phyloP scores from a whole-genome alignment of 768 basidiomycete genomes.

The Thelephora aurantiotincta region DNA sequence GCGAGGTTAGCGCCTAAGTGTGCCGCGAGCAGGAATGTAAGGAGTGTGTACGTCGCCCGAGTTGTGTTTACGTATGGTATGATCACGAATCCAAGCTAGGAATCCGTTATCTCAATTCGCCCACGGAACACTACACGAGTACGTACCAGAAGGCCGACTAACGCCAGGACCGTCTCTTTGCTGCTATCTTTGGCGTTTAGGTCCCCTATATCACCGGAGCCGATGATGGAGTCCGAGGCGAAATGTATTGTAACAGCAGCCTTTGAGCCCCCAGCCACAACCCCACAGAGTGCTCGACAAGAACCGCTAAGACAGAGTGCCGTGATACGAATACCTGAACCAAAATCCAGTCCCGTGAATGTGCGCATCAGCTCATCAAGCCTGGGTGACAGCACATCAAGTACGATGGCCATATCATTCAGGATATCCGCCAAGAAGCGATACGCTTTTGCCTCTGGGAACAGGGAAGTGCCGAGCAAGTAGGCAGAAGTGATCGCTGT shows the following conservation, averaged over 20 bases:
- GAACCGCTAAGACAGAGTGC: slow-evolving; percentile 46
- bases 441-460: slow-evolving; percentile 59
- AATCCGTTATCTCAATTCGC: neutral
- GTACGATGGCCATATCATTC: slow-evolving; percentile 44
- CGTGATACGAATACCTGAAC: slow-evolving; percentile 27
- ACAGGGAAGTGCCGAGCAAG: slow-evolving; percentile 46
- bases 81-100: slow-evolving; percentile 43
- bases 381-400: slow-evolving; percentile 47
- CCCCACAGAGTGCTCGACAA: slow-evolving; percentile 41
- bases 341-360: slow-evolving; percentile 12
- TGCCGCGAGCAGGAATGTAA: slow-evolving; percentile 34
- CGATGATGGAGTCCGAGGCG: slow-evolving; percentile 28
- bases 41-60: slow-evolving; percentile 31
- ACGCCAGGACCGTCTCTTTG: slow-evolving; percentile 55
- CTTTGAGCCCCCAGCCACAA: slow-evolving; percentile 59
- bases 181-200: slow-evolving; percentile 61
- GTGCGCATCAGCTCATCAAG: slow-evolving; percentile 22
- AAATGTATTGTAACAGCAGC: slow-evolving; percentile 57
- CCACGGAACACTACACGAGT: neutral
- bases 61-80: slow-evolving; percentile 39
- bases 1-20: slow-evolving; percentile 48
- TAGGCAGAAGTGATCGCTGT: slow-evolving; percentile 52
- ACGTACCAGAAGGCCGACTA: slow-evolving; percentile 53
- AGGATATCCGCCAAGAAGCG: slow-evolving; percentile 53
- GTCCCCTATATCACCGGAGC: slow-evolving; percentile 53